A percentile compares a stretch with the other conserved stretches of the same genome.
These are phyloP conservation scores for Rubroboletus satanas DNA, from an alignment of 768 basidiomycete species.

Conservation along the genomic window DNA sequence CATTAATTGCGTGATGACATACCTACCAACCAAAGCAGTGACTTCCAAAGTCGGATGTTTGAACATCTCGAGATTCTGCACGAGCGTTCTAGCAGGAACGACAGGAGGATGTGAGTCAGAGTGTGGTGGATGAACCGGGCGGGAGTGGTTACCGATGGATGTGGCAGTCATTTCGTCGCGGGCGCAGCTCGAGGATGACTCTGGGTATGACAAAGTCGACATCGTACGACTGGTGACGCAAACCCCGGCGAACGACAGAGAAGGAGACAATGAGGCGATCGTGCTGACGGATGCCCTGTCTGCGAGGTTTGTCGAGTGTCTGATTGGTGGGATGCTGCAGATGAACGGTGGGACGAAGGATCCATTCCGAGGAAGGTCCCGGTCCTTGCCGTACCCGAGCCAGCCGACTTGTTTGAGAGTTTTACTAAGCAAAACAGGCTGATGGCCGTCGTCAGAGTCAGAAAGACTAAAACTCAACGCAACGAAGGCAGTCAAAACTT, in stretches of 20 bases:
- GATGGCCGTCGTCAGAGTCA: neutral
- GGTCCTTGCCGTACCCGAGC: neutral
- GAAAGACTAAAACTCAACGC: neutral
- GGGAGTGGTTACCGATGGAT: neutral
- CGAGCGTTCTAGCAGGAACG: neutral
- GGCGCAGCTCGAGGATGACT: too few relatives aligned
- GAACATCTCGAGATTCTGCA: neutral
- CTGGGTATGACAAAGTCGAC: conserved; percentile 2
- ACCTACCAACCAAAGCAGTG: neutral
- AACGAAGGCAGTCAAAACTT: neutral
- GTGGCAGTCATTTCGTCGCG: too few relatives aligned
- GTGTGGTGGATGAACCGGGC: neutral
- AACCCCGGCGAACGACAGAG: neutral
- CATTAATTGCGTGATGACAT: neutral
- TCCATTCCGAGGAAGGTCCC: neutral
- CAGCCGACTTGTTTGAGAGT: neutral
- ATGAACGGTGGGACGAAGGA: neutral
- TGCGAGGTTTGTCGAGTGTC: neutral
- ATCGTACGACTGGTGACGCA: neutral
- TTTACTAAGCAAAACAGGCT: too few relatives aligned
- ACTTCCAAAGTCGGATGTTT: neutral
- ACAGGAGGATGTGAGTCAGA: neutral
- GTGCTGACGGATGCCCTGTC: neutral
- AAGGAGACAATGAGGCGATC: neutral
- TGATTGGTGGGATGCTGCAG: neutral